Conservation (phyloP, 352 stramenopile species). For the Phytophthora cactorum region DNA sequence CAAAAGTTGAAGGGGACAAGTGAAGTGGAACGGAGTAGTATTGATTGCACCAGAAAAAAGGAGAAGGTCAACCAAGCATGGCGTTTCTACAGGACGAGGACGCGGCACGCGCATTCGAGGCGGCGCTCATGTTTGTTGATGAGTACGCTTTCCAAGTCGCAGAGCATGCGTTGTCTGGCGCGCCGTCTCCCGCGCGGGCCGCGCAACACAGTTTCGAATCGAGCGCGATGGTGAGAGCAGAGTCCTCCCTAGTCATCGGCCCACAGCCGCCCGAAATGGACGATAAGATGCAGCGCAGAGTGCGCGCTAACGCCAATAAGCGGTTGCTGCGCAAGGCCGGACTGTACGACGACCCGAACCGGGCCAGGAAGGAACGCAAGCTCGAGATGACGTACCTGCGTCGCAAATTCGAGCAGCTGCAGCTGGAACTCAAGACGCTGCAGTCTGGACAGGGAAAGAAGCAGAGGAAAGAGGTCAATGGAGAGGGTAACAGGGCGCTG, state of each 20-base stretch:
- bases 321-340: constrained; percentile 29
- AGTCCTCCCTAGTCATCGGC: not conserved
- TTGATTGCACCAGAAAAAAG: not conserved
- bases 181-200: not conserved
- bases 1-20: too few species aligned
- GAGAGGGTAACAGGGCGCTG: not conserved
- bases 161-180: not conserved
- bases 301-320: constrained; percentile 31
- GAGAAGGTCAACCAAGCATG: constrained; percentile 7
- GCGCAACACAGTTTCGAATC: too few species aligned
- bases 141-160: constrained; percentile 32
- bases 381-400: constrained; percentile 48
- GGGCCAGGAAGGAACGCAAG: constrained; percentile 47
- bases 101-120: constrained; percentile 32
- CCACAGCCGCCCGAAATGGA: constrained; percentile 2
- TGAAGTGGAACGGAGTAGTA: too few species aligned
- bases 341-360: constrained; percentile 43
- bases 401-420: constrained; percentile 40
- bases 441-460: constrained; percentile 1
- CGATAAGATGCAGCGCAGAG: constrained; percentile 19
- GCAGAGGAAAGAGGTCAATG: not conserved
- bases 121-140: constrained; percentile 38
- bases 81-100: constrained; percentile 33
- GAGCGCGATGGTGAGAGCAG: too few species aligned
- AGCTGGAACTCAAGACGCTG: constrained; percentile 39